phyloP scores from a whole-genome alignment of 177 flowering plant genomes.

The Vitis hybrid region DNA sequence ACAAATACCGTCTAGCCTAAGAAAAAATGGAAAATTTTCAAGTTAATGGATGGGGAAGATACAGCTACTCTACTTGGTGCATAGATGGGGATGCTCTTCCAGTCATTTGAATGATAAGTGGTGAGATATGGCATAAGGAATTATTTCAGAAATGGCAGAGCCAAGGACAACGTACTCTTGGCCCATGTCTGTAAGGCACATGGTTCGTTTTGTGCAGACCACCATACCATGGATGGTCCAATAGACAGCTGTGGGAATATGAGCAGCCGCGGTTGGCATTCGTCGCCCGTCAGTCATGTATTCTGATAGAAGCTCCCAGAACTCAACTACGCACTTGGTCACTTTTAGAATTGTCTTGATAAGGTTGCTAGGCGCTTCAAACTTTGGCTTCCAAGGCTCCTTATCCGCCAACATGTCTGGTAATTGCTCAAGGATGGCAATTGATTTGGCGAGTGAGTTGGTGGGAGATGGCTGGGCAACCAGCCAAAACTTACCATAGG shows the following conservation, averaged over 20 bases:
- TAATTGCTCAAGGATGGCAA: slow-evolving; percentile 57
- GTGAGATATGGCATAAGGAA: too few relatives aligned
- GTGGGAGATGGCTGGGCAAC: slow-evolving; percentile 52
- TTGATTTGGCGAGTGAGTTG: slow-evolving; percentile 62
- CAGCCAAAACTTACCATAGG: slow-evolving; percentile 77
- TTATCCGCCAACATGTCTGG: slow-evolving; percentile 46
- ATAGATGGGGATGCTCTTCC: too few relatives aligned
- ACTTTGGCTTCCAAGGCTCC: slow-evolving; percentile 38
- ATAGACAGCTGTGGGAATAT: slow-evolving; percentile 66
- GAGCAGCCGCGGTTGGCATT: slow-evolving; percentile 36
- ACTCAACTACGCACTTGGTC: slow-evolving; percentile 53
- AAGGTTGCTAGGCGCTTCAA: slow-evolving; percentile 51
- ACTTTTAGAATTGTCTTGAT: slow-evolving; percentile 50
- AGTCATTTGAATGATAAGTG: too few relatives aligned
- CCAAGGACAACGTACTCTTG: slow-evolving; percentile 49
- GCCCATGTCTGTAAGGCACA: slow-evolving; percentile 49
- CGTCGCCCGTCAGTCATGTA: slow-evolving; percentile 53
- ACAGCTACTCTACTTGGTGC: too few relatives aligned
- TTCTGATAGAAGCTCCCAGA: slow-evolving; percentile 52
- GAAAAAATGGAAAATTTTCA: too few relatives aligned
- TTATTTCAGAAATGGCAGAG: neutral
- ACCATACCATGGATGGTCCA: slow-evolving; percentile 68
- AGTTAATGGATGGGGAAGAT: too few relatives aligned
- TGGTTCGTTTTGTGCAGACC: slow-evolving; percentile 56
- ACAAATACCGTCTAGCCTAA: too few relatives aligned